Evolutionary conservation across 1,284 basidiomycete genomes (phyloP), one percentile per base, ranked within the genome.

Genomic region (Boletus calvinii): DNA sequence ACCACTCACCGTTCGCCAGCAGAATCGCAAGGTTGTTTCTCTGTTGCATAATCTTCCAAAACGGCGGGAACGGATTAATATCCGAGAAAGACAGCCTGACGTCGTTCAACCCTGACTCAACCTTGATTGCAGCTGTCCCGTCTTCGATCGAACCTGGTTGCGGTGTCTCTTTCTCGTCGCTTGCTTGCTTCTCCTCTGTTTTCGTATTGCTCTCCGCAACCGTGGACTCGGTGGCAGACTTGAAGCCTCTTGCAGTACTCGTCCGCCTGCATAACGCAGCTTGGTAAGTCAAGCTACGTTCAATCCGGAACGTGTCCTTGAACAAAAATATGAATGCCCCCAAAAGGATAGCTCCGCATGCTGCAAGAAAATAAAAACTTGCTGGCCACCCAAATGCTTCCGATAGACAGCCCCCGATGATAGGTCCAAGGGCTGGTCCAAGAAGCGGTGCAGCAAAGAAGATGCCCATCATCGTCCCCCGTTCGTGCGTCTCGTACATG

Each of bases 291-390:
- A 86, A 68, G 55, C 89, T 92, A 26, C 92, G 83, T 65, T 94
- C 90, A 51, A 77, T 74, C 13, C 92, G 80, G 74, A 90, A 94
- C 1, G 91, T 92, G 62, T 94, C 92, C 48, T 82, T 83, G 74
- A 92, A 86, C 56, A 85, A 80, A 49, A 86, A 67, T 34, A 84
- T 53, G 70, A 92, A 92, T 17, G 77, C 72, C 42, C 81, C 44
- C 46, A 81, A 74, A 56, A 79, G 81, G 37, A 78, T 46, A 6
- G 79, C 81, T 8, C 81, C 81, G 48, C 86, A 78, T 40, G 84
- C 84, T 2, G 80, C 74, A 20, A 93, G 77, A 66, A 94, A 92
- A 78, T 89, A 94, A 67, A 94, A 91, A 0, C 84, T 81, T 6
- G 84, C 81, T 26, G 88, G 79, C 92, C 92, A 94, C 52, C 75